Evolutionary conservation across 176 grass and related monocot species (phyloP).

Genomic region (Zizania latifolia): DNA sequence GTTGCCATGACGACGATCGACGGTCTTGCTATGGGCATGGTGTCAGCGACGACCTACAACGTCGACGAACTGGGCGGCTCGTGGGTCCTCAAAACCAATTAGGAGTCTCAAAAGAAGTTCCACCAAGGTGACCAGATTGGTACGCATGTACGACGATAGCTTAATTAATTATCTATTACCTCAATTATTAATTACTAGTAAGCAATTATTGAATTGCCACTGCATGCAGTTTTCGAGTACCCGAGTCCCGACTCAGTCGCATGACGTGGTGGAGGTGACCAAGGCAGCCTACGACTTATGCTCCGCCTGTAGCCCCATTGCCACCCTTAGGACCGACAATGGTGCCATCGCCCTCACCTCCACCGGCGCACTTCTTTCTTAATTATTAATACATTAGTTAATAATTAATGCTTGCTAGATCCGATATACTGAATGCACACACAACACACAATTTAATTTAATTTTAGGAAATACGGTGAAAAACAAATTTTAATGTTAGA

Average conservation of each 20-base stretch:
- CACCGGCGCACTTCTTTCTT: too few species aligned
- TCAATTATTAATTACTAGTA: too few species aligned
- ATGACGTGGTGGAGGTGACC: conserved; percentile 57
- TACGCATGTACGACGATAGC: too few species aligned
- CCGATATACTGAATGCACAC: too few species aligned
- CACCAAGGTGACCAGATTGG: conserved; percentile 30
- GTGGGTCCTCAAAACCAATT: conserved; percentile 47
- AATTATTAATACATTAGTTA: too few species aligned
- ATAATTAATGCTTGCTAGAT: too few species aligned
- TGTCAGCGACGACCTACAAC: conserved; percentile 41
- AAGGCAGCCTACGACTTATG: conserved; percentile 41
- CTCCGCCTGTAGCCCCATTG: conserved; percentile 10
- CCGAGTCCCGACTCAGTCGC: not conserved
- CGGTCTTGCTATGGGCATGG: conserved; percentile 2
- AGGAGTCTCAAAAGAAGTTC: conserved; percentile 46
- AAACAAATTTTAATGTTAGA: too few species aligned
- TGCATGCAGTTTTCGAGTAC: conserved; percentile 66
- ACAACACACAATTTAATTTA: too few species aligned
- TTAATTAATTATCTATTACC: too few species aligned
- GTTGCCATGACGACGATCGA: not conserved
- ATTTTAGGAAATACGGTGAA: too few species aligned
- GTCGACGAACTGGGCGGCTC: conserved; percentile 34
- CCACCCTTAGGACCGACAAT: conserved; percentile 23
- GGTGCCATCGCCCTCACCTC: conserved; percentile 19
- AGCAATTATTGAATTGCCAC: too few species aligned